These are phyloP conservation scores for Cyclocybe aegerita DNA, from an alignment of 768 basidiomycete species.

Conservation along the genomic window DNA sequence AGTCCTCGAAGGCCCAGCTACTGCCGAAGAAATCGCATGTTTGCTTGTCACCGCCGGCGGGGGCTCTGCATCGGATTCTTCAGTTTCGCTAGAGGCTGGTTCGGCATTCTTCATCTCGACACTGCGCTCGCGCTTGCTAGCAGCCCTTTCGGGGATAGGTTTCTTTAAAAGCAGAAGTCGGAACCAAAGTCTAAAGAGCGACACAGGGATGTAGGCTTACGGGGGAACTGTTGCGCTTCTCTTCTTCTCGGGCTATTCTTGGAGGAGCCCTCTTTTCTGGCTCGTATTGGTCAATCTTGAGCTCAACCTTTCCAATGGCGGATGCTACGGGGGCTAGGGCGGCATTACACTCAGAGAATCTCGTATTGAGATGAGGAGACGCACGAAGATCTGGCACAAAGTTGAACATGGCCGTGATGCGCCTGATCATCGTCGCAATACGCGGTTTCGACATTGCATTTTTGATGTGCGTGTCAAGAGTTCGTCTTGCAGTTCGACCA, in stretches of 20 bases:
- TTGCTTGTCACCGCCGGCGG: background rate
- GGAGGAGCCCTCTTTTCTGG: conserved; percentile 8
- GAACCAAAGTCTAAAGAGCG: background rate
- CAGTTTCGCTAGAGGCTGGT: conserved; percentile 49
- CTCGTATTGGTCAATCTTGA: conserved; percentile 25
- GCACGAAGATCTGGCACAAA: conserved; percentile 64
- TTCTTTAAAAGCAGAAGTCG: background rate
- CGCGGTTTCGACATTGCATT: conserved; percentile 71
- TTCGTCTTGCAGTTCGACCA: conserved; percentile 67
- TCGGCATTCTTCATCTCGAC: conserved; percentile 13
- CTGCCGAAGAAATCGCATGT: background rate
- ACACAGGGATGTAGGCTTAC: conserved; percentile 12
- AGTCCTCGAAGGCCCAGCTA: conserved; percentile 7
- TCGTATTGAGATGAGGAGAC: conserved; percentile 26
- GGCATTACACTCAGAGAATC: conserved; percentile 11
- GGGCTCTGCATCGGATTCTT: conserved; percentile 25
- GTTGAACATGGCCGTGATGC: conserved; percentile 73
- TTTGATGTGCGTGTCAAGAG: conserved; percentile 68
- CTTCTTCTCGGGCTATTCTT: conserved; percentile 8
- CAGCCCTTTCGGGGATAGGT: conserved; percentile 6
- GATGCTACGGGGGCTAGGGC: conserved; percentile 51
- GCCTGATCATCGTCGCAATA: conserved; percentile 62
- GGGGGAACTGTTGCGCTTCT: conserved; percentile 4
- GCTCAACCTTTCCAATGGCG: conserved; percentile 42
- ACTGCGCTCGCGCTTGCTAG: conserved; percentile 3